Evolutionary conservation across 2,329 filamentous ascomycete genomes (phyloP).

Genomic region (Macrophomina phaseolina): DNA sequence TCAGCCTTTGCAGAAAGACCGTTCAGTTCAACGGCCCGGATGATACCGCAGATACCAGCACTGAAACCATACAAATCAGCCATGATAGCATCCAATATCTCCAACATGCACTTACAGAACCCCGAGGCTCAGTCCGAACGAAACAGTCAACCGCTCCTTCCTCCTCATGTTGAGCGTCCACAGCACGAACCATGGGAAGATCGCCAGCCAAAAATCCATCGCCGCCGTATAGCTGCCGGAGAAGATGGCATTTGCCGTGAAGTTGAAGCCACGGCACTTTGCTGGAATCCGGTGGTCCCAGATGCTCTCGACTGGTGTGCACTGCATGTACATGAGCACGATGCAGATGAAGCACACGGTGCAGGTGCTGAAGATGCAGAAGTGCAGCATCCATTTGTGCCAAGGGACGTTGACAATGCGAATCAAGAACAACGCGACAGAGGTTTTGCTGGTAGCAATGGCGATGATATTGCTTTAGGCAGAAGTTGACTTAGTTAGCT

Average conservation of each 20-base stretch:
- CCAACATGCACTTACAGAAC: background rate
- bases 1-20: slow-evolving; percentile 36
- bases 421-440: slow-evolving; percentile 39
- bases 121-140: slow-evolving; percentile 39
- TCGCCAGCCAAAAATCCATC: slow-evolving; percentile 38
- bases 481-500: too few relatives aligned
- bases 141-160: slow-evolving; percentile 40
- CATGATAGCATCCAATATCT: background rate
- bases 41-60: slow-evolving; percentile 39
- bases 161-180: slow-evolving; percentile 37
- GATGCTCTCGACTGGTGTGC: slow-evolving; percentile 35
- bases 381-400: slow-evolving; percentile 39
- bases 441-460: slow-evolving; percentile 39
- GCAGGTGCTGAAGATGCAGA: slow-evolving; percentile 38
- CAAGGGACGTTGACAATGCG: slow-evolving; percentile 37
- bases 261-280: slow-evolving; percentile 36
- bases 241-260: slow-evolving; percentile 31
- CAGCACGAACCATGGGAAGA: slow-evolving; percentile 36
- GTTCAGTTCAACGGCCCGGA: slow-evolving; percentile 39
- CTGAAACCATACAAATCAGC: slow-evolving; percentile 13
- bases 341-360: slow-evolving; percentile 37
- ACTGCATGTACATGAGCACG: slow-evolving; percentile 37
- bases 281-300: slow-evolving; percentile 37
- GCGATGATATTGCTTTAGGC: slow-evolving; percentile 35
- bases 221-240: slow-evolving; percentile 18